Base-by-base conservation (phyloP, 2,329 filamentous ascomycete genomes). In the Alternaria arbusti region DNA sequence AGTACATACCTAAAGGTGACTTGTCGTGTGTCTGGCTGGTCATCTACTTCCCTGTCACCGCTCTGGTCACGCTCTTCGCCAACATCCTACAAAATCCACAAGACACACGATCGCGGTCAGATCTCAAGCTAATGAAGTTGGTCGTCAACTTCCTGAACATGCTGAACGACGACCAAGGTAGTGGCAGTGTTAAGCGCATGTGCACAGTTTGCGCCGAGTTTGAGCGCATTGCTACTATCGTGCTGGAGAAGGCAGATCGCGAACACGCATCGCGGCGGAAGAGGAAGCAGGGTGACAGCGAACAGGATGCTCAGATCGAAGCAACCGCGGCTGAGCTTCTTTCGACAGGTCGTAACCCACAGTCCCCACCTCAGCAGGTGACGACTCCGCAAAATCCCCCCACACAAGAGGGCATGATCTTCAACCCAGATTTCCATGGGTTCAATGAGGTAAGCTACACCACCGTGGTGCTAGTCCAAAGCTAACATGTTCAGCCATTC, bases 21-120 rank as follows among this genome's bases (percentile, higher is more conserved):
- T 94, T 94, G 76, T 91, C 92, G 52, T 97, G 94, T 80, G 94
- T 98, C 56, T 99, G 96, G 95, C 87, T 99, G 76, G 93, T 97
- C 69, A 84, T 98, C 11, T 99, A 99, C 81, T 99, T 97, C 81
- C 96, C 96, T 0, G 94, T 99, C 9, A 97, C 96, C 0, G 92
- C 96, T 1, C 87, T 98, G 5, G 94, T 99, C 47, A 98, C 96
- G 0, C 84, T 99, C 2, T 99, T 99, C 74, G 94, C 95, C 63
- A 97, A 98, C 74, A 96, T 98, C 50, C 82, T 99, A 1, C 96
- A 99, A 78, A 98, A 98, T 71, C 96, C 96, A 0, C 88, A 95
- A 62, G 96, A 99, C 75, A 89, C 91, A 1, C 88, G 94, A 49
- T 95, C 95, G 45, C 90, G 93, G 58, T 94, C 94, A 1, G 96